Evolutionary conservation across 129 eudicot genomes (phyloP).

Genomic region (Smallanthus sonchifolius): DNA sequence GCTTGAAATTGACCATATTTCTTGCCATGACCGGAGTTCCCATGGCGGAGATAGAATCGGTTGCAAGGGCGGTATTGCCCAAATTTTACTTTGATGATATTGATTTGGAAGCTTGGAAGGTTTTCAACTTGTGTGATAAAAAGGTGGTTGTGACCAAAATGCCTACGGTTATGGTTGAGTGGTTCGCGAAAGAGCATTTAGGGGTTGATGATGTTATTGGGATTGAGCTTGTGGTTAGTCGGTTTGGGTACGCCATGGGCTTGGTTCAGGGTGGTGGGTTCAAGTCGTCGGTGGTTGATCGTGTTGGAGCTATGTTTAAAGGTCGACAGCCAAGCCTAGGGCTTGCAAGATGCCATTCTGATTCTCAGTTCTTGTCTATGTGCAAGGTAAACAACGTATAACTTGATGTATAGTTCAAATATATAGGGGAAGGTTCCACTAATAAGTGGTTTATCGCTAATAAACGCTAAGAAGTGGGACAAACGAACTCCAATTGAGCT

Average conservation of each 20-base stretch:
- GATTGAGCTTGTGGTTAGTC: conserved; percentile 58
- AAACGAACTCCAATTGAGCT: too few species aligned
- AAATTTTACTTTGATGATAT: conserved; percentile 77
- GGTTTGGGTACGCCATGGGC: conserved; percentile 77
- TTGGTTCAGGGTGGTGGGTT: conserved; percentile 36
- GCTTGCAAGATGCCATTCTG: conserved; percentile 39
- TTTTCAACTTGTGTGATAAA: conserved; percentile 52
- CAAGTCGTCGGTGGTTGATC: conserved; percentile 29
- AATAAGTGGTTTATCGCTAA: too few species aligned
- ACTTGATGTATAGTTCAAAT: background rate
- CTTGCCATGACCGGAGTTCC: conserved; percentile 67
- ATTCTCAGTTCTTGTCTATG: conserved; percentile 40
- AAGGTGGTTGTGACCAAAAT: conserved; percentile 69
- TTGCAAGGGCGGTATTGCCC: conserved; percentile 86
- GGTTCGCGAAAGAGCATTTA: conserved; percentile 82
- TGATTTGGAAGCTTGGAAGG: conserved; percentile 75
- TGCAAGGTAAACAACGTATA: conserved; percentile 54
- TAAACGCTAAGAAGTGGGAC: too few species aligned
- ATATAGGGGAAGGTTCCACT: too few species aligned
- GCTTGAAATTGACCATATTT: conserved; percentile 55
- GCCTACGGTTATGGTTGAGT: conserved; percentile 84
- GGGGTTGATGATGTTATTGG: conserved; percentile 76
- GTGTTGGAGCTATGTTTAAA: conserved; percentile 37
- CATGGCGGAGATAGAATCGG: conserved; percentile 70
- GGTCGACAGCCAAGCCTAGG: conserved; percentile 55